A percentile compares a stretch with the other conserved stretches of the same genome.
Conservation (phyloP, 805 yeast genomes). For the Ogataea nitratoaversa region DNA sequence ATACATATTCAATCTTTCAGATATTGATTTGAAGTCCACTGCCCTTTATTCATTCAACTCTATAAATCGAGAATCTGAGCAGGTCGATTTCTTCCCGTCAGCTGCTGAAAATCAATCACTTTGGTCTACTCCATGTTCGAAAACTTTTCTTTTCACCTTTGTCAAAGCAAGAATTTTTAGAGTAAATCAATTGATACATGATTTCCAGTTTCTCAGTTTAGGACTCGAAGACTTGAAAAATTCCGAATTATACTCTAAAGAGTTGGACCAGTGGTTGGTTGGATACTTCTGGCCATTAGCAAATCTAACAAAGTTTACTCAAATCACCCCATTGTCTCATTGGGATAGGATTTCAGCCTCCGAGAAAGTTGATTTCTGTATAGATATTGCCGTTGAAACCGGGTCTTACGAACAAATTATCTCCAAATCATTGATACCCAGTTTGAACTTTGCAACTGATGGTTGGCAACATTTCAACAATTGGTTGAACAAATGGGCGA, state of each 20-base stretch:
- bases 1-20: neutral
- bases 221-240: neutral
- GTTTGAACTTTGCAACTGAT: slow-evolving; percentile 7
- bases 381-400: slow-evolving; percentile 8
- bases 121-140: neutral
- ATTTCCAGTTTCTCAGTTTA: slow-evolving; percentile 4
- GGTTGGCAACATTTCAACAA: slow-evolving; percentile 17
- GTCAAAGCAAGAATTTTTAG: slow-evolving; percentile 19
- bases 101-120: too few species aligned
- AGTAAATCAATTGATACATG: slow-evolving; percentile 14
- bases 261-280: slow-evolving; percentile 19
- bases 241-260: slow-evolving; percentile 3
- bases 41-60: neutral
- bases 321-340: slow-evolving; percentile 17
- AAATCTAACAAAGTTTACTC: slow-evolving; percentile 5
- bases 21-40: neutral
- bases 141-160: slow-evolving; percentile 12
- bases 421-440: slow-evolving; percentile 18
- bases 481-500: slow-evolving; percentile 18
- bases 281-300: slow-evolving; percentile 22
- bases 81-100: slow-evolving; percentile 1
- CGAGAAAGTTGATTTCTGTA: slow-evolving; percentile 20
- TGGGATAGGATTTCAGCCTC: slow-evolving; percentile 12
- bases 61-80: neutral
- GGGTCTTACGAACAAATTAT: slow-evolving; percentile 8